These are phyloP conservation scores for Aureobasidium sp. DNA, from an alignment of 2,329 filamentous ascomycete genomes.

Conservation along the genomic window DNA sequence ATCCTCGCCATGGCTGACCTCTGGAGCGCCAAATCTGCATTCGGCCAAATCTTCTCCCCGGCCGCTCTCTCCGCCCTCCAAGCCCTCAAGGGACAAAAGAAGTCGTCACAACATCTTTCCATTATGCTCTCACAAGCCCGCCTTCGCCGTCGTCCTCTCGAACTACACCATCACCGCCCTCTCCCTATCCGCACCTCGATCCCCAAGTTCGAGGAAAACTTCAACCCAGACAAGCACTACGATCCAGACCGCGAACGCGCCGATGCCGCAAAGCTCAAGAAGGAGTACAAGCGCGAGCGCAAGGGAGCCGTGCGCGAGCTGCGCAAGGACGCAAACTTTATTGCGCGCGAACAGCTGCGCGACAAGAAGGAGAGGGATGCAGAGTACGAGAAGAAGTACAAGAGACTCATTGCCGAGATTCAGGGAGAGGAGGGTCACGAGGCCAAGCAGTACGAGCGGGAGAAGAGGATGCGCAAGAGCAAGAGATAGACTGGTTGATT, in stretches of 20 bases:
- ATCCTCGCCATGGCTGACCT: conserved; percentile 61
- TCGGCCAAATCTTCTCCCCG: conserved; percentile 71
- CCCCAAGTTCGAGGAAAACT: conserved; percentile 93
- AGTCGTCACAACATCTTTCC: conserved; percentile 55
- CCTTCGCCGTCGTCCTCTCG: conserved; percentile 66
- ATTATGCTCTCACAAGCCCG: conserved; percentile 56
- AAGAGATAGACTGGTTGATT: conserved; percentile 35
- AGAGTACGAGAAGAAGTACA: conserved; percentile 95
- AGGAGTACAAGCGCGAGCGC: conserved; percentile 88
- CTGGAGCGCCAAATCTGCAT: conserved; percentile 68
- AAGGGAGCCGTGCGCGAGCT: conserved; percentile 94
- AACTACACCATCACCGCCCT: conserved; percentile 82
- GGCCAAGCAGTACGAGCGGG: conserved; percentile 80
- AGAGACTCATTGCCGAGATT: conserved; percentile 85
- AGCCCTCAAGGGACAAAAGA: conserved; percentile 25
- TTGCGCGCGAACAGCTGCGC: conserved; percentile 80
- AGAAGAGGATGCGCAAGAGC: conserved; percentile 68
- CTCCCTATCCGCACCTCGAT: conserved; percentile 81
- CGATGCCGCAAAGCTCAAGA: conserved; percentile 74
- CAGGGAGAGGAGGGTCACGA: conserved; percentile 87
- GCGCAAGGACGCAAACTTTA: conserved; percentile 89
- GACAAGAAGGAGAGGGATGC: conserved; percentile 91
- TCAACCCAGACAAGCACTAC: conserved; percentile 94
- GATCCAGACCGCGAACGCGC: conserved; percentile 88
- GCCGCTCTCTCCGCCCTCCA: conserved; percentile 32